These are phyloP conservation scores for Paspalum notatum DNA, from an alignment of 176 grass and related monocot species.

Conservation along the genomic window DNA sequence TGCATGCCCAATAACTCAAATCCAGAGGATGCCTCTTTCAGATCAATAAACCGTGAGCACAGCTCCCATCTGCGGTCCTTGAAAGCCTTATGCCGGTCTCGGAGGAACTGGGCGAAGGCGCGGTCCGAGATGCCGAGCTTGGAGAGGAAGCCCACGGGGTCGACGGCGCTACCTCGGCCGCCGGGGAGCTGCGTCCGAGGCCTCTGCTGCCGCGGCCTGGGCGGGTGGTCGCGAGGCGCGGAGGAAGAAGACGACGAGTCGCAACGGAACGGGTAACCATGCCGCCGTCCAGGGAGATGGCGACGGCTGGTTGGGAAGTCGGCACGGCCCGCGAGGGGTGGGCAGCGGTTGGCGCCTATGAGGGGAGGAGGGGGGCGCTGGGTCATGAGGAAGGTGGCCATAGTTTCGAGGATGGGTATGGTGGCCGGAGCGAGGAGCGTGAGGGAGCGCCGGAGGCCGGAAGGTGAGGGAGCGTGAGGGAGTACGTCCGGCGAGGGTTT, in stretches of 20 bases:
- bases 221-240: constrained; percentile 35
- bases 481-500: not conserved
- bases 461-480: not conserved
- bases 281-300: not conserved
- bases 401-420: not conserved
- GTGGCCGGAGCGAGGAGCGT: not conserved
- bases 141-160: constrained; percentile 80
- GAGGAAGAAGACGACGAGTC: constrained; percentile 38
- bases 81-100: constrained; percentile 82
- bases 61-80: constrained; percentile 84
- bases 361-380: constrained; percentile 12
- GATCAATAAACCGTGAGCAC: constrained; percentile 82
- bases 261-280: constrained; percentile 28
- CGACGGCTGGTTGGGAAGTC: not conserved
- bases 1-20: constrained; percentile 94
- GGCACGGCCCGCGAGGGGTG: not conserved
- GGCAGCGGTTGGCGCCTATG: not conserved
- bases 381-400: constrained; percentile 28
- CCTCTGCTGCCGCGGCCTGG: constrained; percentile 45
- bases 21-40: constrained; percentile 79
- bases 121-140: constrained; percentile 74
- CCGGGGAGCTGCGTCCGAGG: constrained; percentile 24
- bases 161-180: constrained; percentile 45
- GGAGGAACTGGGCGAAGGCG: constrained; percentile 80
- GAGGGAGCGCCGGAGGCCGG: not conserved